These are phyloP conservation scores for Samsoniella hepiali DNA, from an alignment of 2,329 filamentous ascomycete genomes.

Conservation along the genomic window DNA sequence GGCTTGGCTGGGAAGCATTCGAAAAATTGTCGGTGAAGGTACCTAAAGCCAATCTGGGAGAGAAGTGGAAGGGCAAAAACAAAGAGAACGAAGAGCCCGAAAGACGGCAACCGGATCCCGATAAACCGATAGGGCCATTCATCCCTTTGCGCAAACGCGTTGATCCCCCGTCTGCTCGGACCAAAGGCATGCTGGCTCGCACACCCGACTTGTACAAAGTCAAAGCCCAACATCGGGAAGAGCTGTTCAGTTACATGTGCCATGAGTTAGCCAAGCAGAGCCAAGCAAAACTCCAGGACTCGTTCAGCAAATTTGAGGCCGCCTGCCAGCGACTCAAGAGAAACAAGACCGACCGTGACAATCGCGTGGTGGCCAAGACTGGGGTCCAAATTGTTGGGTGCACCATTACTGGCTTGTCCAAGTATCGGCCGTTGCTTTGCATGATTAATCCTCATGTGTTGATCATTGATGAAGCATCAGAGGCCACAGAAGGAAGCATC, in stretches of 20 bases:
- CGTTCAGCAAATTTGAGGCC: constrained; percentile 48
- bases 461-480: constrained; percentile 77
- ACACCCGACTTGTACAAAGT: constrained; percentile 59
- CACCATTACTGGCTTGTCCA: constrained; percentile 78
- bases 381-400: constrained; percentile 55
- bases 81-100: neutral
- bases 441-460: constrained; percentile 64
- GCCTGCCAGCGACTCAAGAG: constrained; percentile 52
- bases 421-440: constrained; percentile 69
- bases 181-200: constrained; percentile 19
- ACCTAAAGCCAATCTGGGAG: neutral
- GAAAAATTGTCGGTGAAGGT: neutral
- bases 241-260: constrained; percentile 65
- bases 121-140: constrained; percentile 10
- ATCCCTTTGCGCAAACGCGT: constrained; percentile 19
- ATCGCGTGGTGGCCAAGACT: constrained; percentile 36
- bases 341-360: constrained; percentile 57
- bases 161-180: constrained; percentile 17
- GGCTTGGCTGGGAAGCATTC: constrained; percentile 21
- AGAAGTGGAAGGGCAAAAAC: neutral
- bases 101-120: neutral
- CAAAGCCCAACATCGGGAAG: constrained; percentile 51
- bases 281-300: constrained; percentile 42
- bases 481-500: constrained; percentile 65
- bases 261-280: constrained; percentile 49